A percentile compares a stretch with the other conserved stretches of the same genome.
Conservation (phyloP, 768 basidiomycete genomes). For the Lentinula guzmanii region DNA sequence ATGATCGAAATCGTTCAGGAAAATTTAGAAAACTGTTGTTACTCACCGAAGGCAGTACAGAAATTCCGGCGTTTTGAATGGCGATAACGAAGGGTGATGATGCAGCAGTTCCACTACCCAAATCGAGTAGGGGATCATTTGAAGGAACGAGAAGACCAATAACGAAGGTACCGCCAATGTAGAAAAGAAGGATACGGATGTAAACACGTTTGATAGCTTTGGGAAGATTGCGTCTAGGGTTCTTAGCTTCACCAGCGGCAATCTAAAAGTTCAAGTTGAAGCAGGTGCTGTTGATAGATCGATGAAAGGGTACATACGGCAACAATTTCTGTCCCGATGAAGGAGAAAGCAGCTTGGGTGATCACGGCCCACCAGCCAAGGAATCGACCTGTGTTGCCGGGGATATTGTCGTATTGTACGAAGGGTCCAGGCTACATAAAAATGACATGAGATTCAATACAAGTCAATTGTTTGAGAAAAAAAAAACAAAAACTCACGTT, state of each 20-base stretch:
- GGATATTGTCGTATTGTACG: conserved; percentile 58
- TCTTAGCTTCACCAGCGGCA: conserved; percentile 87
- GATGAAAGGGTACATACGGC: conserved; percentile 45
- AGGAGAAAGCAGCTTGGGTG: conserved; percentile 89
- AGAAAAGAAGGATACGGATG: conserved; percentile 81
- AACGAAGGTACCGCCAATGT: conserved; percentile 58
- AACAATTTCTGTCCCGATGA: conserved; percentile 92
- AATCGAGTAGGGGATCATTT: conserved; percentile 46
- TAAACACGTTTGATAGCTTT: conserved; percentile 69
- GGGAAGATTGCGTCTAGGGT: conserved; percentile 59
- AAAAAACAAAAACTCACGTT: neutral
- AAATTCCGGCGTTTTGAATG: conserved; percentile 81
- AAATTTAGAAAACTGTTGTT: neutral
- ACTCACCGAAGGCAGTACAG: conserved; percentile 66
- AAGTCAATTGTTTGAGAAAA: conserved; percentile 12
- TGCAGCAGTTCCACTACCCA: conserved; percentile 55
- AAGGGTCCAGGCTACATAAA: conserved; percentile 73
- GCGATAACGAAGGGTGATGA: conserved; percentile 92
- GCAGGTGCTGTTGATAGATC: neutral
- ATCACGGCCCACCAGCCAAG: conserved; percentile 59
- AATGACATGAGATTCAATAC: conserved; percentile 78
- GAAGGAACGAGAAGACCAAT: conserved; percentile 84
- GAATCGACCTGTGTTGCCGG: conserved; percentile 73
- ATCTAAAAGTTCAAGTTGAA: conserved; percentile 36
- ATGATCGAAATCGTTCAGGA: conserved; percentile 3